phyloP scores from a whole-genome alignment of 345 rosid species.

The Rhizophora apiculata region DNA sequence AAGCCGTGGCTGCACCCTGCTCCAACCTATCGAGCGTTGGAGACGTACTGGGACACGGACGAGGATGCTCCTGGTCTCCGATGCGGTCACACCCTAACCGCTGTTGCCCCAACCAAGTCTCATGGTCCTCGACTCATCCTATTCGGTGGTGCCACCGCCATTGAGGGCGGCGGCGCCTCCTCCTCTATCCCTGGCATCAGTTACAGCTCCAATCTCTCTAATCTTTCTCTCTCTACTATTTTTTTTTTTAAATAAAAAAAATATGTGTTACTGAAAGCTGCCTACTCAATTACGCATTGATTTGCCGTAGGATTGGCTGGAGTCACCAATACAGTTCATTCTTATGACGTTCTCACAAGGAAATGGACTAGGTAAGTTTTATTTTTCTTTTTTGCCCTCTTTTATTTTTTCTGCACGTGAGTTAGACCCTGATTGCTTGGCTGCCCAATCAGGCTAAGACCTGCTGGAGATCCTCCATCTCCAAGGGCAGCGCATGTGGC shows the following conservation, averaged over 20 bases:
- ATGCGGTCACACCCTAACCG: conserved; percentile 86
- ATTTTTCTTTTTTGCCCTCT: background rate
- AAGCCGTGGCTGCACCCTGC: conserved; percentile 85
- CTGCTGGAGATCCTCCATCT: conserved; percentile 97
- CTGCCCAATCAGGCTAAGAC: conserved; percentile 51
- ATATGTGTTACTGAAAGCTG: background rate
- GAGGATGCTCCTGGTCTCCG: conserved; percentile 97
- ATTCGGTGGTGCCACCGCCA: conserved; percentile 98
- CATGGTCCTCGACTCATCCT: conserved; percentile 93
- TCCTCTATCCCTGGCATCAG: conserved; percentile 92
- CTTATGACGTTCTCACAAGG: conserved; percentile 80
- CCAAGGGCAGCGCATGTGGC: conserved; percentile 99
- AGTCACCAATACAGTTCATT: conserved; percentile 92
- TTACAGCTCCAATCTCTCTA: conserved; percentile 21
- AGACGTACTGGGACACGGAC: conserved; percentile 84
- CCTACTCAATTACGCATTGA: background rate
- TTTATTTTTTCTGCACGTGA: too few relatives aligned
- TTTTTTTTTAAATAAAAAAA: too few relatives aligned
- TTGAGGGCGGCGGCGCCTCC: conserved; percentile 73
- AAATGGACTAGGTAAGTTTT: conserved; percentile 78
- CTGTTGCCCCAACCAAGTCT: conserved; percentile 86
- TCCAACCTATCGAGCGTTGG: conserved; percentile 70
- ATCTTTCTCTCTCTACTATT: background rate
- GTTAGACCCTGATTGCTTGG: background rate
- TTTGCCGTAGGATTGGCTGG: conserved; percentile 75